A percentile compares a stretch with the other conserved stretches of the same genome.
Conservation (phyloP, 129 eudicot genomes). For the Centaurea solstitialis region DNA sequence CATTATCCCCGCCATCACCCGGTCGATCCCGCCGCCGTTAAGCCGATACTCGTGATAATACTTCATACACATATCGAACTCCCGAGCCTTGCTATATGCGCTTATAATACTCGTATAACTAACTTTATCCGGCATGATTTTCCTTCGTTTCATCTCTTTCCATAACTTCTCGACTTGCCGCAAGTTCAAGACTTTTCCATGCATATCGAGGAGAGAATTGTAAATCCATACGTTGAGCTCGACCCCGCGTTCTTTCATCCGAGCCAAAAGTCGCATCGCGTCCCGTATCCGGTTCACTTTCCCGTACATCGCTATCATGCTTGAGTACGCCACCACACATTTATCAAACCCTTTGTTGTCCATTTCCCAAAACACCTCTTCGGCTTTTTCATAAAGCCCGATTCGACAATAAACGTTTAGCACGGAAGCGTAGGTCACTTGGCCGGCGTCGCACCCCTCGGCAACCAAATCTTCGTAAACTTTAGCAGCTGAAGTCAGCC, state of each 20-base stretch:
- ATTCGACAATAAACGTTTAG: constrained; percentile 56
- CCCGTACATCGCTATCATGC: constrained; percentile 81
- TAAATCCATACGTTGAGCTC: constrained; percentile 88
- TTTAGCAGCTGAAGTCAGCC: constrained; percentile 43
- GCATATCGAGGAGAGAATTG: constrained; percentile 78
- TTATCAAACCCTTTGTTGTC: constrained; percentile 60
- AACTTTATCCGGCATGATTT: constrained; percentile 60
- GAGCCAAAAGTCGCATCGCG: constrained; percentile 80
- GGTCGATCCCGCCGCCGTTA: constrained; percentile 64
- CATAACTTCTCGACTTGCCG: constrained; percentile 78
- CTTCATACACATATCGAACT: constrained; percentile 58
- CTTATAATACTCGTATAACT: constrained; percentile 80
- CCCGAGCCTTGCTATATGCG: constrained; percentile 72
- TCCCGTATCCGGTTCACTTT: constrained; percentile 63
- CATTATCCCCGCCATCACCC: constrained; percentile 92
- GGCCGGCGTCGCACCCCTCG: constrained; percentile 72
- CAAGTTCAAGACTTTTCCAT: constrained; percentile 68
- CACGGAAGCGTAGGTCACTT: constrained; percentile 91
- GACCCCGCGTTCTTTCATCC: constrained; percentile 84
- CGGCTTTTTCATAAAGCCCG: constrained; percentile 67
- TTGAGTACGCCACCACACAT: constrained; percentile 91
- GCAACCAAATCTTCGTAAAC: constrained; percentile 60
- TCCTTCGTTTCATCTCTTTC: constrained; percentile 94
- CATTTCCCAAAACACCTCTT: constrained; percentile 72
- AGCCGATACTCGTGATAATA: constrained; percentile 65